Evolutionary conservation across 768 basidiomycete species (phyloP), one percentile per base, ranked within the genome.

Genomic region (Pleurotus citrinopileatus): DNA sequence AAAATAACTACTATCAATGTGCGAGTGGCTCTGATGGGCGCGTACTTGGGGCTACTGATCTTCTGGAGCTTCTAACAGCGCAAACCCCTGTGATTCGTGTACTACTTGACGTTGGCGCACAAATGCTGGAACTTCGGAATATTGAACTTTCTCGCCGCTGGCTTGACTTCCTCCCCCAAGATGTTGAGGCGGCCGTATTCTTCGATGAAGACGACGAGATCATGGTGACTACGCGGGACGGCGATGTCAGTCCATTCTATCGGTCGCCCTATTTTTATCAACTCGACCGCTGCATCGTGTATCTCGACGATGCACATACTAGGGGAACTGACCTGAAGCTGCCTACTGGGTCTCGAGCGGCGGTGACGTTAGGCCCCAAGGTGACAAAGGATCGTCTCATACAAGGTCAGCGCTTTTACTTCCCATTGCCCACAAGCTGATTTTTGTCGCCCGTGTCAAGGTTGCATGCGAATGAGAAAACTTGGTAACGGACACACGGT

Each of bases 71-170:
- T 17, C 15, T 83, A 3, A 66, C 69, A 9, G n/a, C 53, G 0
- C 70, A 77, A 56, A 51, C 51, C 1, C 74, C 72, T 3, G 61
- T 66, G n/a, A 67, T 82, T 23, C 69, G 68, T 20, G 79, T 82
- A 4, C 61, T 83, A 17, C 62, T 83, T 13, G 81, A 83, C 40
- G 80, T 83, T 10, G 82, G 81, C 2, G 81, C 81, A 0, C 81
- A 83, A 56, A 77, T 83, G 65, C 64, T 83, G 7, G 80, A 83
- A 40, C 64, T 80, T 53, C 62, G 68, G 20, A 83, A 80, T 55
- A 28, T 59, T 2, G 65, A 76, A 22, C 48, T 83, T 3, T 76
- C 69, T 2, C 32, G 52, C 17, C 38, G 59, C 2, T 83, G 81
- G 82, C 62, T 83, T 3, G 54, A 48, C 15, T 42, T 64, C 20